Evolutionary conservation across 306 rosid species (phyloP), one percentile per base, ranked within the genome.

Genomic region (Prosopis cineraria): DNA sequence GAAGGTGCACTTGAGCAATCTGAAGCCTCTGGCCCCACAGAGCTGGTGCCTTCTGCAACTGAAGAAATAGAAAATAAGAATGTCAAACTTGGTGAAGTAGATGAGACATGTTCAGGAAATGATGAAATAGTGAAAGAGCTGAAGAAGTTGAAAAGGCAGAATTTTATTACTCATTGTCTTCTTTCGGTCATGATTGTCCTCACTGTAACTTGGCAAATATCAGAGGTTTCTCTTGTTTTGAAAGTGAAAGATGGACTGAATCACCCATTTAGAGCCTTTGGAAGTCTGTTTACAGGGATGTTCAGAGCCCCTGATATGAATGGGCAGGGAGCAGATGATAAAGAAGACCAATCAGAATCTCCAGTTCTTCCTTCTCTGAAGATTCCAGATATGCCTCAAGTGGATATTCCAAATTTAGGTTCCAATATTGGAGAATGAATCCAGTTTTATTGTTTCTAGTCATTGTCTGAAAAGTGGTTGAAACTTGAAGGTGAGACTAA

Each of bases 171-270:
- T 31, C 93, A 92, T 33, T 92, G 98, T 76, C 98, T 95, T 85
- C 93, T 95, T 70, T 92, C 98, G 13, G 85, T 30, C 79, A 78
- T 92, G 97, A 87, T 95, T 65, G 90, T 86, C 4, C 83, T 95
- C 47, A 95, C 96, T 1, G 10, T 90, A 48, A 84, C 83, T 74
- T 95, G 98, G 97, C 97, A 95, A 76, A 36, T 90, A 29, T 95
- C 98, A 33, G 93, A 95, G 78, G 87, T 86, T 1, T 82, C 93
- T 37, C 68, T 95, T 12, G n/a, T 92, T n/a, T 30, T 81, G 82
- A 84, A 79, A 82, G 45, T 92, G 5, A 92, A 65, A 72, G 74
- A 92, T 3, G 90, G 94, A 36, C 8, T 94, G 6, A 86, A 9
- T 69, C 33, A 91, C 80, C 98, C 97, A 1, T 87, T 95, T 66